phyloP scores from a whole-genome alignment of 2,329 filamentous ascomycete genomes.

The Talaromyces piceae region DNA sequence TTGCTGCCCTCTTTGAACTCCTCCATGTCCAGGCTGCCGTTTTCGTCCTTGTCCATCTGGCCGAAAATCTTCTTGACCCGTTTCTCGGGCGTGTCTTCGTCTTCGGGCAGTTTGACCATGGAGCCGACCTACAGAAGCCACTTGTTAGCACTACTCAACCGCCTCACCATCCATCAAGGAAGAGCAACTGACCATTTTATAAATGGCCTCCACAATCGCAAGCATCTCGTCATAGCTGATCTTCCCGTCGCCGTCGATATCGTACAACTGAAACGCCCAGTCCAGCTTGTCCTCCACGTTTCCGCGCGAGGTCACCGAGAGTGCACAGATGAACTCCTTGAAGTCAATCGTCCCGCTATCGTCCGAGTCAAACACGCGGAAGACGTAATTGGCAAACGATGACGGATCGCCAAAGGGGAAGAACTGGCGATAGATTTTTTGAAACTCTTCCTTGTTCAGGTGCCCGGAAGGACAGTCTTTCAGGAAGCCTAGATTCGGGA shows the following conservation, averaged over 20 bases:
- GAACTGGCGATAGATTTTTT: slow-evolving; percentile 99
- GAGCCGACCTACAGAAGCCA: slow-evolving; percentile 70
- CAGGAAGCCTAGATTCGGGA: slow-evolving; percentile 77
- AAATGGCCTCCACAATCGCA: slow-evolving; percentile 96
- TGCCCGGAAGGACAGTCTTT: slow-evolving; percentile 97
- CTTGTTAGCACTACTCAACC: slow-evolving; percentile 3
- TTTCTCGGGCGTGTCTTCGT: slow-evolving; percentile 98
- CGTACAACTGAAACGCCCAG: slow-evolving; percentile 98
- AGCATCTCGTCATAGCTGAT: slow-evolving; percentile 99
- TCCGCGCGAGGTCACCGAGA: slow-evolving; percentile 92
- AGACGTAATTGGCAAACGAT: slow-evolving; percentile 97
- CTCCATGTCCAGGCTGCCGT: slow-evolving; percentile 90
- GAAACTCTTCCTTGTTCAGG: slow-evolving; percentile 96
- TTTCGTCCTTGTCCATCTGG: slow-evolving; percentile 99
- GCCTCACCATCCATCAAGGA: slow-evolving; percentile 12
- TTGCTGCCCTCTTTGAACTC: slow-evolving; percentile 99
- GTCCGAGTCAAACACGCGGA: slow-evolving; percentile 97
- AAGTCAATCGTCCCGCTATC: slow-evolving; percentile 98
- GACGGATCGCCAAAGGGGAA: slow-evolving; percentile 98
- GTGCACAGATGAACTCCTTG: slow-evolving; percentile 97
- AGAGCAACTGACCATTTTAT: slow-evolving; percentile 78
- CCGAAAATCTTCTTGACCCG: slow-evolving; percentile 95
- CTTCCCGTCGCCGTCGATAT: slow-evolving; percentile 97
- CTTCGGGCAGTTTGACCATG: slow-evolving; percentile 97
- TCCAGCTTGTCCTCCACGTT: slow-evolving; percentile 99